Evolutionary conservation across 192 early-diverging fungal genomes (phyloP), one percentile per base, ranked within the genome.

Genomic region (Polychytrium aggregatum): DNA sequence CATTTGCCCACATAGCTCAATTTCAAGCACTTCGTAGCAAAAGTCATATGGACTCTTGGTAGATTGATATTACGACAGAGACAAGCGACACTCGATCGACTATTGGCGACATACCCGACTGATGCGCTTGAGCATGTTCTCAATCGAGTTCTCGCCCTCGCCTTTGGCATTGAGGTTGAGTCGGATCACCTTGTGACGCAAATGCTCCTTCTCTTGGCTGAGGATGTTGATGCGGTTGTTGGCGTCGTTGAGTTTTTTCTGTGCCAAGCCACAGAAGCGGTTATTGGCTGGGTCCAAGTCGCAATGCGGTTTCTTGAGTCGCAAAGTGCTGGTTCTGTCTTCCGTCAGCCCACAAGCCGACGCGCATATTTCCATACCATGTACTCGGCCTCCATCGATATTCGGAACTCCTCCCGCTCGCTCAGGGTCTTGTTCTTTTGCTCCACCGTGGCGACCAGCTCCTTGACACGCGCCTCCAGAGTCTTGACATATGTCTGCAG

Each of bases 181-280:
- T 7, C 77, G 64, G 52, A 79, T 79, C 3, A 79, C 70, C 51
- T 79, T 79, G 53, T 79, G 73, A n/a, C 77, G 59, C 43, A 79
- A 48, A 41, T 69, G 63, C 55, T 79, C 77, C 48, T 77, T 77
- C 52, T 79, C 77, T 44, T 74, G 74, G 10, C 52, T 26, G 11
- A 79, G 53, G 11, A 52, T 41, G 18, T 50, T 28, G 17, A 74
- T 70, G 45, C 58, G 68, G 14, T 62, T 55, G 33, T 54, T 41
- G 9, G 41, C 44, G 10, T 71, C 65, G 11, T 55, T 53, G 18
- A 79, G 14, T 44, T 68, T 50, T 52, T 63, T 55, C 69, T 74
- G 25, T 48, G 2, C n/a, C n/a, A n/a, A n/a, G n/a, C n/a, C n/a
- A n/a, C n/a, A n/a, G n/a, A n/a, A n/a, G n/a, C n/a, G n/a, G n/a